phyloP scores from a whole-genome alignment of 192 early-diverging fungal species.

The Fimicolochytrium jonesii region DNA sequence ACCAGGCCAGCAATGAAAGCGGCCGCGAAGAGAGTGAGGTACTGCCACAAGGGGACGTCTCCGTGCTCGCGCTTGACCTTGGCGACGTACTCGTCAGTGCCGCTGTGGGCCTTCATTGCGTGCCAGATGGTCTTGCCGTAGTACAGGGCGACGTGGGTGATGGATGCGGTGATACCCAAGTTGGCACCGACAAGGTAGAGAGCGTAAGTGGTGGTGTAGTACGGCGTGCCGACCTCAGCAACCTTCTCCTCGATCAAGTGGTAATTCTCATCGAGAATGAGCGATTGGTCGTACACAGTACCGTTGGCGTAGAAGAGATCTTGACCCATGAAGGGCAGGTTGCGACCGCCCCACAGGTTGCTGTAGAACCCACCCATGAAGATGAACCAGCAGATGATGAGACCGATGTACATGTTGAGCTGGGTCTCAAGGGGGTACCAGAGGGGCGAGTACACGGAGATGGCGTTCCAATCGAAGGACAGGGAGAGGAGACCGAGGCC shows the following conservation, averaged over 20 bases:
- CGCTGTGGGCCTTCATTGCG: neutral
- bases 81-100: neutral
- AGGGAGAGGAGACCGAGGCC: conserved; percentile 30
- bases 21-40: neutral
- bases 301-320: neutral
- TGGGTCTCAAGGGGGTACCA: conserved; percentile 4
- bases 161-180: conserved; percentile 45
- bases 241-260: neutral
- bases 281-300: neutral
- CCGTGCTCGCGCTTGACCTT: neutral
- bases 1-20: conserved; percentile 5
- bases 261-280: neutral
- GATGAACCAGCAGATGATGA: conserved; percentile 20
- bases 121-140: conserved; percentile 36
- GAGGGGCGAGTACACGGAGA: neutral
- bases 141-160: conserved; percentile 58
- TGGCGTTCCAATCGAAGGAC: conserved; percentile 19
- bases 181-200: conserved; percentile 22
- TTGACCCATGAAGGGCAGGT: neutral
- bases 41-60: neutral
- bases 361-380: conserved; percentile 10
- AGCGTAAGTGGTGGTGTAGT: conserved; percentile 17
- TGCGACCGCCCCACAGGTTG: conserved; percentile 25
- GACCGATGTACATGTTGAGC: conserved; percentile 6
- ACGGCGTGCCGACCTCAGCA: conserved; percentile 3